phyloP scores from a whole-genome alignment of 1,139 yeast species.

The Kodamaea derodonti region DNA sequence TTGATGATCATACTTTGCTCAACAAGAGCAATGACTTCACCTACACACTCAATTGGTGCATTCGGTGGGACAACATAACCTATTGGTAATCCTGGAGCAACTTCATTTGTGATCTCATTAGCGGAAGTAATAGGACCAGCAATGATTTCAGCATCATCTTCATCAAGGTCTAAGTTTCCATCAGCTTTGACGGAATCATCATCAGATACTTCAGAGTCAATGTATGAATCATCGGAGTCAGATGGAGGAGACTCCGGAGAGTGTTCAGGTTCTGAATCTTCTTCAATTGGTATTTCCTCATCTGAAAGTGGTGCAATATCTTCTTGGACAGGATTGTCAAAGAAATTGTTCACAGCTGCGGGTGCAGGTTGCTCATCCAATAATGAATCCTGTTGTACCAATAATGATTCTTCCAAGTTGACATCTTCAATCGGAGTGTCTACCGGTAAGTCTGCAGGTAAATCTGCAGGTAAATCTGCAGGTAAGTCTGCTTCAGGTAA shows the following conservation, averaged over 20 bases:
- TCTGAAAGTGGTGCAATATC: constrained; percentile 15
- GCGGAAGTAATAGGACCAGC: constrained; percentile 67
- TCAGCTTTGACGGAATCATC: constrained; percentile 18
- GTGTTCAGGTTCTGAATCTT: constrained; percentile 8
- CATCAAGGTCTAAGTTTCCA: constrained; percentile 30
- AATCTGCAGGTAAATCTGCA: too few relatives aligned
- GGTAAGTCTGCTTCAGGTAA: too few relatives aligned
- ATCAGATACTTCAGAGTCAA: constrained; percentile 20
- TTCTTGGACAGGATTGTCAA: constrained; percentile 9
- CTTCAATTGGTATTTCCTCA: constrained; percentile 20
- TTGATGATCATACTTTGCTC: constrained; percentile 70
- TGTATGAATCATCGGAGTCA: constrained; percentile 15
- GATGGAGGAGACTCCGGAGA: constrained; percentile 20
- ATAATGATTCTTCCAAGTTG: not conserved
- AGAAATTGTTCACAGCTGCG: constrained; percentile 4
- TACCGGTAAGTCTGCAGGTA: too few relatives aligned
- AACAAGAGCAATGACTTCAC: constrained; percentile 65
- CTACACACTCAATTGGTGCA: constrained; percentile 71
- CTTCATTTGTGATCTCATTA: constrained; percentile 70
- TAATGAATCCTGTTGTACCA: not conserved
- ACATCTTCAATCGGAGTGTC: too few relatives aligned
- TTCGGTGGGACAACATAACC: constrained; percentile 53
- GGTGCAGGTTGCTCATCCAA: constrained; percentile 3
- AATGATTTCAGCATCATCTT: constrained; percentile 40
- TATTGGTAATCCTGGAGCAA: constrained; percentile 66